Evolutionary conservation across 805 yeast genomes (phyloP), one percentile per base, ranked within the genome.

Genomic region (Wickerhamomyces chambardii): DNA sequence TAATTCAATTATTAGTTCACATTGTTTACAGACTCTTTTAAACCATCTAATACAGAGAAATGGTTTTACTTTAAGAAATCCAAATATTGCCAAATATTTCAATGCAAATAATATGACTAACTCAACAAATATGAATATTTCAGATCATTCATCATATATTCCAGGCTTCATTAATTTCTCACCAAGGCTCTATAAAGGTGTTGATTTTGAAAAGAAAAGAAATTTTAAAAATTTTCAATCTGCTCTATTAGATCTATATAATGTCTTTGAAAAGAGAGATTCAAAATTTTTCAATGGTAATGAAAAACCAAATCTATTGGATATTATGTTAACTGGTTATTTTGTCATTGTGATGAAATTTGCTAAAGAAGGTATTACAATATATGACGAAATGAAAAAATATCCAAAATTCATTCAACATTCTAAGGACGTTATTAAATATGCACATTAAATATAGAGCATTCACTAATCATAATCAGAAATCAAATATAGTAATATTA

Each of bases 51-150:
- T 52, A 5, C 47, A 44, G 17, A 51, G 70, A 34, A 55, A 59
- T 33, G 55, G 54, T 18, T 65, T 59, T 42, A 34, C 56, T 29
- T 19, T 58, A 29, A 58, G 74, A 44, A 63, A 68, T 38, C 58
- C 59, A 6, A 53, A 44, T 28, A 44, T 53, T 2, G 35, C 58
- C 5, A 43, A 43, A 16, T 39, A 17, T 33, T 28, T 41, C 29
- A 40, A 28, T 9, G 32, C 31, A 32, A 34, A 24, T 5, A n/a
- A n/a, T n/a, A n/a, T n/a, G n/a, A n/a, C n/a, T n/a, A n/a, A n/a
- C n/a, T n/a, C n/a, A n/a, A n/a, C n/a, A n/a, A n/a, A n/a, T n/a
- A n/a, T n/a, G n/a, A n/a, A n/a, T n/a, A n/a, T n/a, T n/a, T n/a
- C n/a, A n/a, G n/a, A n/a, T n/a, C n/a, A n/a, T n/a, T n/a, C n/a